phyloP scores from a whole-genome alignment of 148 eudicot genomes.

The Nyssa sinensis region DNA sequence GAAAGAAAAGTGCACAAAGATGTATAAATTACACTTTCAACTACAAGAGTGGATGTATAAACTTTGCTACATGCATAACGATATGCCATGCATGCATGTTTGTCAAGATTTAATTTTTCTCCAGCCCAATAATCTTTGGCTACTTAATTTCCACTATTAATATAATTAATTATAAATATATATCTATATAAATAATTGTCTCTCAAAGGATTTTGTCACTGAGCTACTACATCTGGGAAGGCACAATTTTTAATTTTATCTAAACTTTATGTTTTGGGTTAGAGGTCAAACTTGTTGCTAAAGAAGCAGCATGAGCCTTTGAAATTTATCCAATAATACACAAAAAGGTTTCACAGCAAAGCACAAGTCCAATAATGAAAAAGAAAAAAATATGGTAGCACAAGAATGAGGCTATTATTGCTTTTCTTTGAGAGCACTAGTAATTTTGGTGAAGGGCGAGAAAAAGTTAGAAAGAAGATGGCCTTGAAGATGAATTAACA shows the following conservation, averaged over 20 bases:
- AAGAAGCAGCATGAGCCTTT: neutral
- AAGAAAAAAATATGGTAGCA: too few relatives aligned
- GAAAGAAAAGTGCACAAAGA: conserved; percentile 13
- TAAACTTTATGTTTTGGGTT: too few relatives aligned
- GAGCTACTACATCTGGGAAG: too few relatives aligned
- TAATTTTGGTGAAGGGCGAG: neutral
- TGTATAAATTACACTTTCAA: conserved; percentile 14
- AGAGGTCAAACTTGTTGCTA: neutral
- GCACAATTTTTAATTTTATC: neutral
- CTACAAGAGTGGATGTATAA: neutral
- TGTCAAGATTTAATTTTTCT: neutral
- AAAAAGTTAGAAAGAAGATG: too few relatives aligned
- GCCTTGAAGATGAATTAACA: too few relatives aligned
- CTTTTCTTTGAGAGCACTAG: neutral
- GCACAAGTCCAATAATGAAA: neutral
- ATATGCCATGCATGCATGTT: neutral
- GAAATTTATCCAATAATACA: neutral
- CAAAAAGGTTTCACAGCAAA: too few relatives aligned
- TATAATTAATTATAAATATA: too few relatives aligned
- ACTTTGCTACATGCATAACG: neutral
- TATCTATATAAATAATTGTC: too few relatives aligned
- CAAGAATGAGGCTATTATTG: neutral
- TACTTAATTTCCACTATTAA: too few relatives aligned
- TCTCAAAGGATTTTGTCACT: too few relatives aligned
- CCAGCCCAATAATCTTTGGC: too few relatives aligned